phyloP scores from a whole-genome alignment of 2,329 filamentous ascomycete species.

The Beauveria sp. region DNA sequence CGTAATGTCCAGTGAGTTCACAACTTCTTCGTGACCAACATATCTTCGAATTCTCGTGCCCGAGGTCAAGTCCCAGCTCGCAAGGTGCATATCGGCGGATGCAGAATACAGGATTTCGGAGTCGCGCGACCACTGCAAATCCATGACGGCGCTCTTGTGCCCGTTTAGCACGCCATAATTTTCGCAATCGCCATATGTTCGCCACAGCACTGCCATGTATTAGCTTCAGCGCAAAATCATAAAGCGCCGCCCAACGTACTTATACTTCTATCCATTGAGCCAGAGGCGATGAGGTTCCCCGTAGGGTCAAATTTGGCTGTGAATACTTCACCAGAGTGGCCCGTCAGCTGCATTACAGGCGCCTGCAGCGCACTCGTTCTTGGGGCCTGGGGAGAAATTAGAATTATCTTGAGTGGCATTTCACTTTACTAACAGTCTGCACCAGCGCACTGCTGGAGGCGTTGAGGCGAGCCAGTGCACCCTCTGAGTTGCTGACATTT shows the following conservation, averaged over 20 bases:
- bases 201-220: constrained; percentile 68
- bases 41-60: constrained; percentile 90
- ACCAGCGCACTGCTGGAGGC: constrained; percentile 41
- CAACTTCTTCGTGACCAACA: constrained; percentile 87
- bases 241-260: constrained; percentile 42
- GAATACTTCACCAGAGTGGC: constrained; percentile 81
- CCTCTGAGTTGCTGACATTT: constrained; percentile 50
- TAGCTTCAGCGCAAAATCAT: constrained; percentile 7
- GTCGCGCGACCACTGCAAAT: constrained; percentile 95
- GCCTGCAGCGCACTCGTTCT: constrained; percentile 79
- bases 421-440: constrained; percentile 38
- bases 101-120: constrained; percentile 85
- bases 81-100: constrained; percentile 86
- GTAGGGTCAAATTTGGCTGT: constrained; percentile 82
- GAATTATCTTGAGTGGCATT: neutral
- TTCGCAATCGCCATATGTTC: constrained; percentile 84
- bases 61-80: constrained; percentile 90
- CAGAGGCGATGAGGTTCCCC: constrained; percentile 84
- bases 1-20: constrained; percentile 86
- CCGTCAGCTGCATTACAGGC: constrained; percentile 88
- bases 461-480: constrained; percentile 44
- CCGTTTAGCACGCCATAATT: constrained; percentile 87
- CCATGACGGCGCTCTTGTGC: constrained; percentile 84
- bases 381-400: constrained; percentile 48
- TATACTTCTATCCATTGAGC: constrained; percentile 89